Base-by-base conservation (phyloP, 129 eudicot genomes). In the Tagetes patula region DNA sequence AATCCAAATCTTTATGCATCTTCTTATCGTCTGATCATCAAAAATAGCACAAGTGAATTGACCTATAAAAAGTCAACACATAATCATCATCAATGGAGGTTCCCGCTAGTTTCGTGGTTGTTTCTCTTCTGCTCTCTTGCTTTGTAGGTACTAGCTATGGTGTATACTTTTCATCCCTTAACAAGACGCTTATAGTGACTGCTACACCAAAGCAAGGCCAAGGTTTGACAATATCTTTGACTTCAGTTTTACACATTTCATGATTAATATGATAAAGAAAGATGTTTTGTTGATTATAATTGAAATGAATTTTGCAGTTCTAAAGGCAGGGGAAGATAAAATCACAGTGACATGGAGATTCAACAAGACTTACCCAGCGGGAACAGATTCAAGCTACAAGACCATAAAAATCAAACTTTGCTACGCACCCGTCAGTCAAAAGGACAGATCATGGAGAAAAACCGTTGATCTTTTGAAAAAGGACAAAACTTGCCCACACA, bases 391-490 rank as follows among this genome's bases (percentile, higher is more conserved):
- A 0, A 8, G 40, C 69, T 86, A 89, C 87, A 80, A 72, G 42
- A 82, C 85, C 1, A 74, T 89, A 32, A 77, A 84, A 59, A 77
- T 89, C 55, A 82, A 82, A 69, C 87, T 89, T 39, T 89, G 96
- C 72, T 89, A 84, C n/a, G 88, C 89, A 20, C 85, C 87, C 9
- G 53, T 77, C 12, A 89, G 96, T 75, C 96, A 89, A 79, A 49
- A 73, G 65, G 96, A 89, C 75, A 66, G 96, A 43, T 80, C 82
- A 1, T 89, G 91, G 96, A 86, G 96, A 75, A 84, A 82, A 74
- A 89, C 91, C 0, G 75, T 0, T 1, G 89, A 85, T 41, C 31
- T 71, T 10, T 59, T 89, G 75, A 60, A 41, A 20, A 89, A 84
- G 71, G 96, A 89, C 85, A 89, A 89, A 49, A 89, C 89, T 6